Conservation (phyloP, 139 green algal species). For the Chlorella sp. region DNA sequence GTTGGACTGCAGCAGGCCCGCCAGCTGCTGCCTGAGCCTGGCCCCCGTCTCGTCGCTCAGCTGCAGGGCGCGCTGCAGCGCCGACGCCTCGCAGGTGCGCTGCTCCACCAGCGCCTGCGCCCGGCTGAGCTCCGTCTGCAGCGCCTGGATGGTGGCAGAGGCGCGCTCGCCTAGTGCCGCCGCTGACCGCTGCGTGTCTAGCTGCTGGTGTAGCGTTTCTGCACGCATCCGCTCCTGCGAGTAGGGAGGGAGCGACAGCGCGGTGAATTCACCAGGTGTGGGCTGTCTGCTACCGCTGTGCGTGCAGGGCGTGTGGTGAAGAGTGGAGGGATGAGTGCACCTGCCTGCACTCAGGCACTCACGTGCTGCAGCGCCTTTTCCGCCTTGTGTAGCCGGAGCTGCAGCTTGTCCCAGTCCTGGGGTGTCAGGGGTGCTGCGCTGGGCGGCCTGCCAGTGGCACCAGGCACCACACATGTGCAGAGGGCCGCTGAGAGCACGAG, state of each 20-base stretch:
- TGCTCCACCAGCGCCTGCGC: neutral
- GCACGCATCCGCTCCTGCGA: neutral
- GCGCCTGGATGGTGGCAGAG: neutral
- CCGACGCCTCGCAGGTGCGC: neutral
- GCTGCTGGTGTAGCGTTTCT: neutral
- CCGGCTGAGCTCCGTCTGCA: neutral
- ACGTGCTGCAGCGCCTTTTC: constrained; percentile 27
- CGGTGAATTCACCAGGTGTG: too few species aligned
- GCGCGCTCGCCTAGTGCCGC: neutral
- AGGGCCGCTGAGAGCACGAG: too few species aligned
- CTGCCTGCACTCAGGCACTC: constrained; percentile 3
- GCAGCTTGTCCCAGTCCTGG: constrained; percentile 8
- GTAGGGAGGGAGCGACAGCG: neutral
- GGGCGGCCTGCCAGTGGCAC: too few species aligned
- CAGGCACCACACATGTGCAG: too few species aligned
- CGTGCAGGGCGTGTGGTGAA: too few species aligned
- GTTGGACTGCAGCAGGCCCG: neutral
- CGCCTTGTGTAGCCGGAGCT: constrained; percentile 22
- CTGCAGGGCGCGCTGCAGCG: neutral
- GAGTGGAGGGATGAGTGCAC: too few species aligned
- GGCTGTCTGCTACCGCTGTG: too few species aligned
- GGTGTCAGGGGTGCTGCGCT: too few species aligned
- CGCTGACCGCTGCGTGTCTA: neutral
- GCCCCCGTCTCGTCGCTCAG: constrained; percentile 2
- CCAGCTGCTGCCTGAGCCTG: constrained; percentile 4